phyloP scores from a whole-genome alignment of 768 basidiomycete genomes.

The Pleurotus tuoliensis region DNA sequence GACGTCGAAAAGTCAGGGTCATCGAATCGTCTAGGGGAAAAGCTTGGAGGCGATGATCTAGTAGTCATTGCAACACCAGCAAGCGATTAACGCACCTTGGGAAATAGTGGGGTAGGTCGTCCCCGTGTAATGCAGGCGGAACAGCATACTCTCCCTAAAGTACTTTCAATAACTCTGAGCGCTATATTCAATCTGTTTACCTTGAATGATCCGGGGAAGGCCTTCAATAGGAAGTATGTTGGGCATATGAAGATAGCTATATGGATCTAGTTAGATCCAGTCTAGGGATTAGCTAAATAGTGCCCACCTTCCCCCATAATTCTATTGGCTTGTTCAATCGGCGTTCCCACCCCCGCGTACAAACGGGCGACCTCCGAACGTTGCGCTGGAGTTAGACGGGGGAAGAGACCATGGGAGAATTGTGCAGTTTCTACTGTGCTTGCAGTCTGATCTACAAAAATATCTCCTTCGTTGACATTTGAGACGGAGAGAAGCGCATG shows the following conservation, averaged over 20 bases:
- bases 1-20: slow-evolving; percentile 32
- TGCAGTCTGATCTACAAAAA: slow-evolving; percentile 16
- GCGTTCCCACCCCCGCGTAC: slow-evolving; percentile 13
- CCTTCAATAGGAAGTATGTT: slow-evolving; percentile 33
- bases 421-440: slow-evolving; percentile 4
- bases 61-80: background rate
- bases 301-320: slow-evolving; percentile 38
- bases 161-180: background rate
- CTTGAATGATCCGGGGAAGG: slow-evolving; percentile 31
- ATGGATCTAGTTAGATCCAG: background rate
- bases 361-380: slow-evolving; percentile 7
- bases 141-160: slow-evolving; percentile 38
- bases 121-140: slow-evolving; percentile 36
- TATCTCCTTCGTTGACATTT: slow-evolving; percentile 24
- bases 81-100: slow-evolving; percentile 25
- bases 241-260: slow-evolving; percentile 42
- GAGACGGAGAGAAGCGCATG: slow-evolving; percentile 16
- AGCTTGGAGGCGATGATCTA: background rate
- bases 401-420: slow-evolving; percentile 15
- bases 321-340: slow-evolving; percentile 27
- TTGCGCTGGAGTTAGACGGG: slow-evolving; percentile 8
- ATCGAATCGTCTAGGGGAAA: slow-evolving; percentile 23
- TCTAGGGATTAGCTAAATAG: background rate
- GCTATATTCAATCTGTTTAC: slow-evolving; percentile 11
- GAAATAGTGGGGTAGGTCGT: slow-evolving; percentile 38